Evolutionary conservation across 306 rosid species (phyloP), one percentile per base, ranked within the genome.

Genomic region (Vigna nakashimae): DNA sequence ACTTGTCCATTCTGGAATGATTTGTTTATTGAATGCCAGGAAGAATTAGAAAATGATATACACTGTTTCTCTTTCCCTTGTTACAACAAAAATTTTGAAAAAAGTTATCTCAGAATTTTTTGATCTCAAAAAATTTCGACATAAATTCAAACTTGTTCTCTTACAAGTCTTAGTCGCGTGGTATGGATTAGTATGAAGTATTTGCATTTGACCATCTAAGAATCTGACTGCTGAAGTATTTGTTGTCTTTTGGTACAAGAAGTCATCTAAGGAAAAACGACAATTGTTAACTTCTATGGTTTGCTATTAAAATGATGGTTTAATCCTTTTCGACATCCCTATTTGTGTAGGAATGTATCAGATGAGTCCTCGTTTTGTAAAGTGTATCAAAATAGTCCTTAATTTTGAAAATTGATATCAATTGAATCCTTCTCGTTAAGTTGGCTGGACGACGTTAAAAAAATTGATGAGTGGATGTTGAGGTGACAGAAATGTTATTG

Each of bases 251-350:
- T 3, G 42, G 38, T 6, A 59, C 1, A 59, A 59, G 12, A 11
- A 60, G 17, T 7, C 20, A 30, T 14, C 11, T 5, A 58, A 51
- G 72, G 10, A 55, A 55, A 66, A 16, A 6, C 18, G 18, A 18
- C 38, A 63, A 65, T 65, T 28, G 40, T 65, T 15, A 52, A 34
- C 16, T 16, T n/a, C 9, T 57, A 11, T 68, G 16, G 8, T 30
- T 74, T 59, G 69, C 18, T 71, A 3, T 71, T 16, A 60, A 59
- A 60, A 46, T 57, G 9, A 5, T 58, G n/a, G n/a, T n/a, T n/a
- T n/a, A n/a, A n/a, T n/a, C n/a, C n/a, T n/a, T n/a, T n/a, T n/a
- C n/a, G n/a, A n/a, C n/a, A n/a, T n/a, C n/a, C n/a, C n/a, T n/a
- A n/a, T n/a, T n/a, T n/a, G n/a, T n/a, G n/a, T n/a, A n/a, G n/a